A percentile compares a stretch with the other conserved stretches of the same genome.
These are phyloP conservation scores for Pseudozyma hubeiensis DNA, from an alignment of 1,284 basidiomycete species.

Conservation along the genomic window DNA sequence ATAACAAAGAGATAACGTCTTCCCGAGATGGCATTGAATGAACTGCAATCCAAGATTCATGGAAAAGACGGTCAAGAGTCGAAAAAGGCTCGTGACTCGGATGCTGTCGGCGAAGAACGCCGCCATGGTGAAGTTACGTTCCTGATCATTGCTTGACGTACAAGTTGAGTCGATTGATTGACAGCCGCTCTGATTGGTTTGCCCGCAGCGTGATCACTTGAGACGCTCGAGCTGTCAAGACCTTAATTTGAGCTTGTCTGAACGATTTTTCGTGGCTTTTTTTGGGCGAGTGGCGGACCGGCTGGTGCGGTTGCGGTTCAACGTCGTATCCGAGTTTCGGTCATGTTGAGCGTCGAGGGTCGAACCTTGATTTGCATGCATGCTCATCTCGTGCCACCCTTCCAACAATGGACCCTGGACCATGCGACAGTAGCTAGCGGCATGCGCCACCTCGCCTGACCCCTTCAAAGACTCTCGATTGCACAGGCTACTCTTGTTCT, in stretches of 20 bases:
- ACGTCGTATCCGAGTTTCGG: neutral
- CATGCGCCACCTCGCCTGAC: neutral
- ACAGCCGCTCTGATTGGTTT: neutral
- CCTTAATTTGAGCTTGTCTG: neutral
- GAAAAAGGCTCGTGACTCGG: too few species aligned
- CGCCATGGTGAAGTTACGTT: too few species aligned
- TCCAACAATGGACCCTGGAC: neutral
- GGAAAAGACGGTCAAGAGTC: too few species aligned
- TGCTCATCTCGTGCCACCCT: neutral
- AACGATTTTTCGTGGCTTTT: too few species aligned
- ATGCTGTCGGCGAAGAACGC: too few species aligned
- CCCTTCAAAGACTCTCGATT: neutral
- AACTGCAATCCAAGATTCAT: too few species aligned
- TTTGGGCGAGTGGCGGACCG: neutral
- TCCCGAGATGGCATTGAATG: too few species aligned
- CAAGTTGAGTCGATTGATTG: too few species aligned
- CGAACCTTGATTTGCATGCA: neutral
- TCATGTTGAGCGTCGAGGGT: neutral
- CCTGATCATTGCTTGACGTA: too few species aligned
- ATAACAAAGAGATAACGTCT: too few species aligned
- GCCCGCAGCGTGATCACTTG: neutral
- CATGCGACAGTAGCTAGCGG: neutral
- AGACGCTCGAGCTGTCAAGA: conserved; percentile 4
- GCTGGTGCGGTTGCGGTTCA: neutral
- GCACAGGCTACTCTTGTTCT: too few species aligned